Base-by-base conservation (phyloP, 768 basidiomycete genomes). In the Tubosaeta brunneosetosa region DNA sequence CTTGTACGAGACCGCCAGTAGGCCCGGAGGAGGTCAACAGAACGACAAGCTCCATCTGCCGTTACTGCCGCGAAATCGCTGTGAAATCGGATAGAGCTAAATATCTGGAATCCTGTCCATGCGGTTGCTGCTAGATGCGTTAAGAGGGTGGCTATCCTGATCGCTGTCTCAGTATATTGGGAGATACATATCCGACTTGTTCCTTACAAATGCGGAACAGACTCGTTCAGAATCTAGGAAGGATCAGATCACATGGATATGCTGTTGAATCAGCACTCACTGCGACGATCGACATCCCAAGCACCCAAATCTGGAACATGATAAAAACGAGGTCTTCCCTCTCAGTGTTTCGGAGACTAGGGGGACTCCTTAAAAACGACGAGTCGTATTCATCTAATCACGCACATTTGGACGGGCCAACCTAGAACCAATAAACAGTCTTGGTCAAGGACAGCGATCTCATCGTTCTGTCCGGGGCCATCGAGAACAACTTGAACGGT, bases 311-410 rank as follows among this genome's bases (percentile, higher is more conserved):
- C 58, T 91, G 86, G 71, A 90, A 91, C 6, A 77, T 75, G 37
- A 91, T 82, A 67, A 90, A 90, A 11, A 84, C 78, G 53, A 88
- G 69, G 65, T 91, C 89, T 62, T 90, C 87, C 26, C 88, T 83
- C 65, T 86, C 80, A 27, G 86, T 88, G 62, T 88, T 79, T 48
- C 73, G 73, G 48, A 91, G 75, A 22, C 87, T 90, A 55, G 25
- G 41, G 43, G 6, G n/a, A 9, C 8, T 26, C 16, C 8, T 48
- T 51, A 31, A 45, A 46, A 46, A 51, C 29, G 37, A 17, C 6
- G 22, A 29, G 22, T 4, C 38, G 29, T 10, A 16, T 27, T 16
- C 1, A 41, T 11, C 25, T 17, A 19, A 7, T 47, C 41, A 73
- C 85, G 59, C 69, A 91, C 88, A 76, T 73, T 47, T 80, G 77